phyloP scores from a whole-genome alignment of 768 basidiomycete species.

The Ramaria sp. region DNA sequence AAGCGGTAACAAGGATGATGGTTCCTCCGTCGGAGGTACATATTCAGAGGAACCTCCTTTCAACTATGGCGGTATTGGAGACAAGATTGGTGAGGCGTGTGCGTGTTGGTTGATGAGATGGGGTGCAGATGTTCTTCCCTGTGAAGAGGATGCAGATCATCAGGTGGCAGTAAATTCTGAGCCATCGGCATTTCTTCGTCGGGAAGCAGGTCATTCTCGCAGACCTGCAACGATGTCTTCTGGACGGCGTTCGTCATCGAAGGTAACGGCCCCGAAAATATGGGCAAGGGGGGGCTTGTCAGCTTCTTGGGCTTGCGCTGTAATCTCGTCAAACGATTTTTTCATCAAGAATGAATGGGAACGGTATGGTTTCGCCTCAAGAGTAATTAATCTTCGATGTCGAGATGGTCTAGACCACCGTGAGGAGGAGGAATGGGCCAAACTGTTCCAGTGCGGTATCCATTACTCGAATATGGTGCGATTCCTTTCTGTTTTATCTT shows the following conservation, averaged over 20 bases:
- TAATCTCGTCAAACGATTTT: slow-evolving; percentile 68
- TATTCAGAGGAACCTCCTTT: slow-evolving; percentile 30
- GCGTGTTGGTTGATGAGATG: slow-evolving; percentile 83
- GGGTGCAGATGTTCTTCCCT: slow-evolving; percentile 67
- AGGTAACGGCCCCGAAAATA: slow-evolving; percentile 36
- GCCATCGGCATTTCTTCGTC: slow-evolving; percentile 4
- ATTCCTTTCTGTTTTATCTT: neutral
- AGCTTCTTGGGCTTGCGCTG: slow-evolving; percentile 61
- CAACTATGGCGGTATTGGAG: slow-evolving; percentile 78
- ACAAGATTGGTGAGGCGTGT: slow-evolving; percentile 87
- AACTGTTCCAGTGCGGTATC: slow-evolving; percentile 65
- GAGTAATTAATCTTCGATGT: slow-evolving; percentile 66
- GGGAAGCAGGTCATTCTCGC: slow-evolving; percentile 2
- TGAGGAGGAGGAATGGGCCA: slow-evolving; percentile 55
- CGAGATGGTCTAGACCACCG: slow-evolving; percentile 35
- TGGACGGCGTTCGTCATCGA: slow-evolving; percentile 9
- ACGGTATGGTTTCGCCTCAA: slow-evolving; percentile 67
- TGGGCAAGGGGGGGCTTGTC: slow-evolving; percentile 69
- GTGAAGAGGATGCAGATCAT: slow-evolving; percentile 36
- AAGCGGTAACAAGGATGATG: slow-evolving; percentile 9
- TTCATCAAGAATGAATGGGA: slow-evolving; percentile 73
- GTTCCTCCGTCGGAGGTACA: neutral
- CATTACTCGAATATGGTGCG: slow-evolving; percentile 82
- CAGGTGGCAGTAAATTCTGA: neutral
- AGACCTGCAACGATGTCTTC: slow-evolving; percentile 13